Conservation (phyloP, 2,329 filamentous ascomycete species). For the Exophiala mesophila region DNA sequence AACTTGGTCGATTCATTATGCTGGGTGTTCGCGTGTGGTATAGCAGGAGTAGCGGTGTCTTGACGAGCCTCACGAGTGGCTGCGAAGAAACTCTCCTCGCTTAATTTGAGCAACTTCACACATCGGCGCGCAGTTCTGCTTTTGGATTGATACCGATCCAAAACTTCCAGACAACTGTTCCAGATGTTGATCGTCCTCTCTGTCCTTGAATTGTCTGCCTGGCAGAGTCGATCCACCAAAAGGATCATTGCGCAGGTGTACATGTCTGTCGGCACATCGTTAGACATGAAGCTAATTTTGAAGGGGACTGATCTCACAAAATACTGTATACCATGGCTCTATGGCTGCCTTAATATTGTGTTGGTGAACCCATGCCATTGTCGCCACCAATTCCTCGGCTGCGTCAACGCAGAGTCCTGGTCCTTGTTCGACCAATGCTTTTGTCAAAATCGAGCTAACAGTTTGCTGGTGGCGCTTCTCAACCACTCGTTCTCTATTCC, state of each 20-base stretch:
- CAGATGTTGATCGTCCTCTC: too few species aligned
- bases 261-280: neutral
- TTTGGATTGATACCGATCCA: neutral
- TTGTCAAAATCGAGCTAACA: neutral
- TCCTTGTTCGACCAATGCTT: neutral
- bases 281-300: too few species aligned
- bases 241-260: neutral
- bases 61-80: too few species aligned
- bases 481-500: too few species aligned
- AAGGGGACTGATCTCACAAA: slow-evolving; percentile 35
- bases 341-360: too few species aligned
- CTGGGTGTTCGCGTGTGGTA: too few species aligned
- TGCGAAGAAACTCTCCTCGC: too few species aligned
- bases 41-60: too few species aligned
- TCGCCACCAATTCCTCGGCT: slow-evolving; percentile 1
- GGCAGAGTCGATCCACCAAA: neutral
- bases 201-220: too few species aligned
- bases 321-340: neutral
- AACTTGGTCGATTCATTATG: too few species aligned
- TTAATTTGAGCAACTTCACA: neutral
- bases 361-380: slow-evolving; percentile 2
- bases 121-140: neutral
- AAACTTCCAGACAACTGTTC: neutral
- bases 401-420: slow-evolving; percentile 5
- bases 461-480: neutral